Base-by-base conservation (phyloP, 495 filamentous ascomycete species). In the Letharia columbiana region DNA sequence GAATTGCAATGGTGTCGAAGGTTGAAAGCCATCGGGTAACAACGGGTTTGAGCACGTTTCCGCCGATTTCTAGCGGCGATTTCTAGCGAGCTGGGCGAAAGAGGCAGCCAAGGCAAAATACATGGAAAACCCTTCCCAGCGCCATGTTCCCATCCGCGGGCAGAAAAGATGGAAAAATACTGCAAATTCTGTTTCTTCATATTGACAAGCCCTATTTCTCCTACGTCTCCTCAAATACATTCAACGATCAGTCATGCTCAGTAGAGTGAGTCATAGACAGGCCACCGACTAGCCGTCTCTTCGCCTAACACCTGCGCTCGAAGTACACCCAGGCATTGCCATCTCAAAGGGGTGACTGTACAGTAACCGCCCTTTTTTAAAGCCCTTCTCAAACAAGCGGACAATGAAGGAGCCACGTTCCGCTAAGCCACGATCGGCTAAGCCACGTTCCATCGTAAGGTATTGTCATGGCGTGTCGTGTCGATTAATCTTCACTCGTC, bases 401-500 rank as follows among this genome's bases (percentile, higher is more conserved):
- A 18, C 28, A 56, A 6, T 35, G 10, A 35, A 6, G 3, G 49
- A 35, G 52, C 52, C 28, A 56, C 11, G 15, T 33, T 56, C 13
- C 52, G 23, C 23, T 28, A 28, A 28, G 23, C 23, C 23, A 28
- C 23, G 23, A 28, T 28, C 23, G 23, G 23, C 23, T 28, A 28
- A 28, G 23, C 23, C 23, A 56, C 11, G 15, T 33, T 56, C 13
- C 52, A 28, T 18, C 31, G 4, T 56, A 35, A 35, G 8, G 35
- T 56, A 35, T 1, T 61, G 42, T 61, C 41, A 42, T 61, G 10
- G 37, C 58, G 28, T 40, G 31, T 56, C 17, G 45, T 50, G 49
- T 49, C 20, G 41, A 41, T 47, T 13, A 37, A 15, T 23, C 6
- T 49, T 68, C 70, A 87, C 77, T 89, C 87, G 62, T 87, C 87